phyloP scores from a whole-genome alignment of 2,329 filamentous ascomycete species.

The Sporothrix variecibatus region DNA sequence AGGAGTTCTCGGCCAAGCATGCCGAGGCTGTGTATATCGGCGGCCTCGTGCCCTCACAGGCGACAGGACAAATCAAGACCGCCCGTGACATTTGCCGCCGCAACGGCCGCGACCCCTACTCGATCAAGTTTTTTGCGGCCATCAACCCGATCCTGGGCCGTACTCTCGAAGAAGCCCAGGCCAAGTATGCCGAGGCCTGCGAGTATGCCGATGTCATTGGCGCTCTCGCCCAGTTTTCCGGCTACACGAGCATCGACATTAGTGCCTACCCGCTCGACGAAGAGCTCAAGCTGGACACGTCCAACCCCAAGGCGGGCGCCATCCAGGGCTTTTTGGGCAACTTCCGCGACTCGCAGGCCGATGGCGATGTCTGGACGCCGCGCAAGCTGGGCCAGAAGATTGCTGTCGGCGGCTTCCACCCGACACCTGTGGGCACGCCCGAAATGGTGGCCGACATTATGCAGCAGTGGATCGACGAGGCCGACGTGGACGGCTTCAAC shows the following conservation, averaged over 20 bases:
- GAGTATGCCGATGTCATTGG: conserved; percentile 32
- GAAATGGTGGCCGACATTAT: conserved; percentile 66
- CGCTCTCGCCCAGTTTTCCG: conserved; percentile 33
- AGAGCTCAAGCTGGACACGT: conserved; percentile 28
- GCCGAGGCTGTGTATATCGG: conserved; percentile 34
- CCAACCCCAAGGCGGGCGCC: conserved; percentile 9
- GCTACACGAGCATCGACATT: conserved; percentile 35
- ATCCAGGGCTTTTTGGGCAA: conserved; percentile 26
- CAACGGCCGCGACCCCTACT: conserved; percentile 31
- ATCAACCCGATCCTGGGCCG: conserved; percentile 31
- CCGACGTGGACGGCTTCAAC: conserved; percentile 75
- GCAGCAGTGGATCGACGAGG: conserved; percentile 67
- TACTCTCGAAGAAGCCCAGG: conserved; percentile 32
- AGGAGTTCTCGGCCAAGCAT: conserved; percentile 32
- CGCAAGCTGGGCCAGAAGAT: conserved; percentile 31
- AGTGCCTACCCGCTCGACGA: conserved; percentile 33
- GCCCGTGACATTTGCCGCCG: conserved; percentile 26
- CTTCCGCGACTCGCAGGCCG: conserved; percentile 7
- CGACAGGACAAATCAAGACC: conserved; percentile 20
- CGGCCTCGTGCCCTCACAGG: conserved; percentile 29
- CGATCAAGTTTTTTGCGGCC: conserved; percentile 32
- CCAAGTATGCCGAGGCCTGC: conserved; percentile 31
- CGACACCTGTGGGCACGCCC: conserved; percentile 60
- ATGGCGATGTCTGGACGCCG: conserved; percentile 28
- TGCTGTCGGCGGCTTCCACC: conserved; percentile 31